Base-by-base conservation (phyloP, 169 alveolate genomes). In the Plasmodium knowlesi region DNA sequence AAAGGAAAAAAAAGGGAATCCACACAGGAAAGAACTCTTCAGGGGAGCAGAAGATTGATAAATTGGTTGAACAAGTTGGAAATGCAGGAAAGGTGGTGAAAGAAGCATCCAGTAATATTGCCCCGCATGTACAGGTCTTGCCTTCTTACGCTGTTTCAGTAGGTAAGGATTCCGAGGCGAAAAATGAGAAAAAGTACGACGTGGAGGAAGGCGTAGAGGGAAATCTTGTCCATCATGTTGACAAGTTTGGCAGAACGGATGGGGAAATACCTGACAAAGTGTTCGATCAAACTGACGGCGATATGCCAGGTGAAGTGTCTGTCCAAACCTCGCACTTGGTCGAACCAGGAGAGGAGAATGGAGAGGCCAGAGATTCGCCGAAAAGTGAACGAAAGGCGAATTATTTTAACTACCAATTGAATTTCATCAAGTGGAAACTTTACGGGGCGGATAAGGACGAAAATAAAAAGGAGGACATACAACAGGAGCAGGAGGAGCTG, bases 361-460 rank as follows among this genome's bases (percentile, higher is more conserved):
- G 46, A 67, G 67, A 2, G 34, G 70, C 6, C 6, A 16, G 8
- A 53, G 25, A 14, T 19, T 54, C 32, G 8, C 41, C 14, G 8
- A 53, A 82, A 16, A 84, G 30, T 12, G 74, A 85, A 19, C 37
- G 30, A 0, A 53, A 85, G 53, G 50, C 32, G 41, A 85, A 85
- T 22, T 85, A 85, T 70, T 85, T 85, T 43, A 85, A 70, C 81
- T 50, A 78, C 67, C 74, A 85, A 32, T 22, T 76, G 30, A 34
- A 25, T 34, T 34, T 39, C 10, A 53, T 85, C 76, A 85, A 74
- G 43, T 16, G 61, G 16, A 85, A 74, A 61, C 74, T 74, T 73
- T 30, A 25, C 67, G 74, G 32, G 10, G 76, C 39, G 37, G 78
- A 57, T 22, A 85, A 73, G 81, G 79, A 85, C 41, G 57, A 67